Base-by-base conservation (phyloP, 1,284 basidiomycete genomes). In the Puccinia novopanici region DNA sequence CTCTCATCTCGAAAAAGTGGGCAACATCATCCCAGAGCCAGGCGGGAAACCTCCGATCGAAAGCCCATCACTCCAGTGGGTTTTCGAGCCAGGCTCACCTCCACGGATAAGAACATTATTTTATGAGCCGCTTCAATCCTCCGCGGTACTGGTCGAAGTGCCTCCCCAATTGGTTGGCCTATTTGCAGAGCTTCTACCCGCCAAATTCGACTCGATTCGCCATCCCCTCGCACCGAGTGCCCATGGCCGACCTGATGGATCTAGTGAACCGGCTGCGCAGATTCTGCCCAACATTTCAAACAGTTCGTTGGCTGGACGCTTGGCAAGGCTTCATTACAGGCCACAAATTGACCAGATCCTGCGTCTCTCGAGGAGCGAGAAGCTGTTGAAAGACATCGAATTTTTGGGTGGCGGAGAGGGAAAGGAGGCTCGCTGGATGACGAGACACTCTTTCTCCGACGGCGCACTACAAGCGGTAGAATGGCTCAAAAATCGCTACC, bases 381-480 rank as follows among this genome's bases (percentile, higher is more conserved):
- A 55, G 12, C 8, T 73, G 3, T 27, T 73, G 3, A 37, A 30
- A 24, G n/a, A 52, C 37, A 73, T 52, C 15, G 37, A 40, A 34
- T 55, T 42, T 24, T 17, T 73, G 27, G 15, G 24, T 30, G 71
- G 50, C 27, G 71, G 50, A 24, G 13, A 37, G 6, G 40, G 22
- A 22, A 2, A 0, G 2, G n/a, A 52, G 27, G 22, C 6, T 6
- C 15, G n/a, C 15, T 73, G 71, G 71, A 84, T 90, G 45, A 91
- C 90, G 0, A 88, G 93, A 19, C 92, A 94, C 84, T 92, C 92
- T 9, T 95, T 94, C 86, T 88, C 91, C 0, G 82, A 87, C 1
- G 93, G 92, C 5, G 90, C 91, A 4, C 85, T 88, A 9, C 86
- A 88, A 22, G 93, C 93, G 24, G 92, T 92, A 0, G 84, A 88